Conservation (phyloP, 345 rosid species). For the Melaleuca quinquenervia region DNA sequence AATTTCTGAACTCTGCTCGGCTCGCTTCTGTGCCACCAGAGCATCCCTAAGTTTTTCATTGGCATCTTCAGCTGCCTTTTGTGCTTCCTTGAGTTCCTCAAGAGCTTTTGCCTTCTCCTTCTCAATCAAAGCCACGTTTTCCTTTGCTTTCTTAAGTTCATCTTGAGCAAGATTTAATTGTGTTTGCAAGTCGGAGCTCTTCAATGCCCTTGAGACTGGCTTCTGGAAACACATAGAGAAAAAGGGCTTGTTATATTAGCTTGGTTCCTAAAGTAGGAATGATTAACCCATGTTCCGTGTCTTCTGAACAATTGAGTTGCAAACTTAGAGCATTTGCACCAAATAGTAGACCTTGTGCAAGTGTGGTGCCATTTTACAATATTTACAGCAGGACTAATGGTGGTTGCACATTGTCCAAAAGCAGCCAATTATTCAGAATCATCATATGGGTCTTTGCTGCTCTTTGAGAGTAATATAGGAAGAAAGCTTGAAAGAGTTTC, state of each 20-base stretch:
- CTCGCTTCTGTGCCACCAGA: constrained; percentile 76
- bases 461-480: not conserved
- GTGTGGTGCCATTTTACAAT: not conserved
- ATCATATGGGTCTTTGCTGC: not conserved
- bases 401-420: not conserved
- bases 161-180: constrained; percentile 67
- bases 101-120: constrained; percentile 68
- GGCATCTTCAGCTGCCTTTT: constrained; percentile 53
- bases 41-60: constrained; percentile 72
- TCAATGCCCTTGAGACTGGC: constrained; percentile 33
- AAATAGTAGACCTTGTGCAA: not conserved
- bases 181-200: constrained; percentile 53
- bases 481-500: not conserved
- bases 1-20: constrained; percentile 72
- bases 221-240: constrained; percentile 31
- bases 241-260: not conserved
- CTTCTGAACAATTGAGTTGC: not conserved
- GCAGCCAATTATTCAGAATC: not conserved
- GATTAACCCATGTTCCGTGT: not conserved
- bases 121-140: constrained; percentile 48
- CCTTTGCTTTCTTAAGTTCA: constrained; percentile 85
- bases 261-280: not conserved
- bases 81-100: constrained; percentile 66
- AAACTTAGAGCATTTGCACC: not conserved
- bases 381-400: not conserved